Conservation (phyloP, 495 filamentous ascomycete species). For the Chlorociboria aeruginascens region DNA sequence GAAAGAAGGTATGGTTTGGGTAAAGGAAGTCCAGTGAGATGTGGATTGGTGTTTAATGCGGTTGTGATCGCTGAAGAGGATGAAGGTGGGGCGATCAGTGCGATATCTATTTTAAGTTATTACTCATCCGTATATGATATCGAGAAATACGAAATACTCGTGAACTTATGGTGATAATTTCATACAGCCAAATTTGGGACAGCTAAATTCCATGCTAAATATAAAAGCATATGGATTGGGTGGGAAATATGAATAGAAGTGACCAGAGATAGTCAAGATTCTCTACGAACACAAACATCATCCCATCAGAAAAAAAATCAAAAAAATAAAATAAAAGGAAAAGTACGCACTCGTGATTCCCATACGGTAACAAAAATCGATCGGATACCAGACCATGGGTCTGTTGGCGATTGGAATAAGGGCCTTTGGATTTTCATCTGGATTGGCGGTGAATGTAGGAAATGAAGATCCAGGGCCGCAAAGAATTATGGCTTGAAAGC, state of each 20-base stretch:
- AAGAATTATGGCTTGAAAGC: slow-evolving; percentile 87
- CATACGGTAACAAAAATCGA: slow-evolving; percentile 81
- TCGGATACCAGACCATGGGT: slow-evolving; percentile 90
- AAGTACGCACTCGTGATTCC: slow-evolving; percentile 58
- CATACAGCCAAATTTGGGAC: too few species aligned
- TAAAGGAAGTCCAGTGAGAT: slow-evolving; percentile 67
- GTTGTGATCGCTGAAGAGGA: slow-evolving; percentile 57
- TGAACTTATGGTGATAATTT: too few species aligned
- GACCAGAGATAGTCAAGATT: too few species aligned
- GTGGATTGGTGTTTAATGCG: slow-evolving; percentile 74
- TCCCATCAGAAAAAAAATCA: too few species aligned
- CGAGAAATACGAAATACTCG: too few species aligned
- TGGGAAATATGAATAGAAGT: too few species aligned
- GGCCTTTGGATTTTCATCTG: slow-evolving; percentile 82
- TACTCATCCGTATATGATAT: neutral
- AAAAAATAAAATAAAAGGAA: too few species aligned
- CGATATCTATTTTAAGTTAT: slow-evolving; percentile 50
- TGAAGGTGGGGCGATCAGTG: slow-evolving; percentile 69
- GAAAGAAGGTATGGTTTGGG: slow-evolving; percentile 66
- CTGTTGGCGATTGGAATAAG: slow-evolving; percentile 87
- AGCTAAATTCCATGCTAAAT: too few species aligned
- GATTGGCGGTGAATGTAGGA: slow-evolving; percentile 81
- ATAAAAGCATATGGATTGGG: too few species aligned
- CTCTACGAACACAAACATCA: too few species aligned
- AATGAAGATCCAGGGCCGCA: slow-evolving; percentile 87